Evolutionary conservation across 768 basidiomycete species (phyloP), one percentile per base, ranked within the genome.

Genomic region (Naganishia onofrii): DNA sequence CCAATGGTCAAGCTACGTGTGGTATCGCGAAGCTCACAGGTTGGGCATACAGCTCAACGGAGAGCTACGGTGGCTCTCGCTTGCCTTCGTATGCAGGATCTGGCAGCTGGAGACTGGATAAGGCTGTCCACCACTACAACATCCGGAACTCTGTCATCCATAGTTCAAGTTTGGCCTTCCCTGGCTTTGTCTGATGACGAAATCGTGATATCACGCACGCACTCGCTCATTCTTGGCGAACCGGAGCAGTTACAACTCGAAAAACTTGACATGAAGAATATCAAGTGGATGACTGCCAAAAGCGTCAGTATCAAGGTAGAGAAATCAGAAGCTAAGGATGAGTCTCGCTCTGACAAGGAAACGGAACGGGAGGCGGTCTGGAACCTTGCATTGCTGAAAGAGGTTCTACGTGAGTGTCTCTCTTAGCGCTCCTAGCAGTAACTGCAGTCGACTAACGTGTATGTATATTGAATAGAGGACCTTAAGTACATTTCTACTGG

Each of bases 351-450:
- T 34, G 65, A 23, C 17, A 29, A 54, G 52, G 42, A 67, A 58
- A 65, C 58, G 34, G 69, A 75, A 8, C 71, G 76, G 28, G 78
- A 80, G 64, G 55, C 44, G 17, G 64, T 66, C 52, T 81, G 77
- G 76, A 44, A 72, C 1, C 55, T 73, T 56, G 75, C 73, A 6
- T 71, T 76, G 53, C 8, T 79, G 28, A 78, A 78, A 48, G 77
- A 80, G 34, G 65, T 48, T 53, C 48, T 32, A 67, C 56, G 60
- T 63, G 28, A 42, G 60, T 63, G 10, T 8, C 29, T 32, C 57
- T 21, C 7, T 51, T 13, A 21, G 48, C 12, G 48, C 13, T n/a
- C 34, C 32, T 58, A n/a, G 32, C 57, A 58, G n/a, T 58, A 23
- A 38, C 15, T n/a, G 23, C n/a, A 23, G 57, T n/a, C 42, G 42